Evolutionary conservation across 2,329 filamentous ascomycete species (phyloP).

Genomic region (Sporothrix humicola): DNA sequence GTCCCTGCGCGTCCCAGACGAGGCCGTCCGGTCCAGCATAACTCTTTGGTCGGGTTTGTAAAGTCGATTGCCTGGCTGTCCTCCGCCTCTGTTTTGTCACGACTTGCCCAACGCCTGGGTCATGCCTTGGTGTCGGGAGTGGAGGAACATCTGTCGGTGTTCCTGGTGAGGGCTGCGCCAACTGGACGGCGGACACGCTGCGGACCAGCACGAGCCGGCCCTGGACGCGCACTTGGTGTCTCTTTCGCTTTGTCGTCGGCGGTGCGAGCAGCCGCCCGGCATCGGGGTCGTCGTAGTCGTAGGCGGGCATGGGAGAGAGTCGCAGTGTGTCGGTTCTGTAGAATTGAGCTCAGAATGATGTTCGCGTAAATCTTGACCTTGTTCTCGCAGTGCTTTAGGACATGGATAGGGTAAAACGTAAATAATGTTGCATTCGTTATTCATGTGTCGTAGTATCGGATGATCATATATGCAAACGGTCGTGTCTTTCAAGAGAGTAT

Average conservation of each 20-base stretch:
- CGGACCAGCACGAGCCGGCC: conserved; percentile 47
- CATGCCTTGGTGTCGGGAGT: background rate
- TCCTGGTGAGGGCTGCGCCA: conserved; percentile 25
- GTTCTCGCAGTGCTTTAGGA: too few relatives aligned
- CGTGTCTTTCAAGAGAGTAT: too few relatives aligned
- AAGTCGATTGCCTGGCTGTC: background rate
- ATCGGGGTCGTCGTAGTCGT: conserved; percentile 4
- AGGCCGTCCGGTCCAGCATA: background rate
- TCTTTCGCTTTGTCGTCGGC: conserved; percentile 37
- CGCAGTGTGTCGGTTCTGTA: background rate
- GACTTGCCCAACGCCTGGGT: background rate
- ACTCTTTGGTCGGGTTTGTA: background rate
- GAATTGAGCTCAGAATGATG: background rate
- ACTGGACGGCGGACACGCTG: conserved; percentile 45
- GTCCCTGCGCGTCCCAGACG: background rate
- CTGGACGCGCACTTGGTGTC: conserved; percentile 48
- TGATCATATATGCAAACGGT: too few relatives aligned
- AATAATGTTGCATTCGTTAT: too few relatives aligned
- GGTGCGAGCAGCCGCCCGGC: conserved; percentile 41
- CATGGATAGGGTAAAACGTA: too few relatives aligned
- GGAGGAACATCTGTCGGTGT: background rate
- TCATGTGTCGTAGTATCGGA: too few relatives aligned
- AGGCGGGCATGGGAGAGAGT: conserved; percentile 12
- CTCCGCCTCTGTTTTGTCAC: background rate
- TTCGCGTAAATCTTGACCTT: too few relatives aligned